Evolutionary conservation across 164 flowering plant species (phyloP).

Genomic region (Cinnamomum chago): DNA sequence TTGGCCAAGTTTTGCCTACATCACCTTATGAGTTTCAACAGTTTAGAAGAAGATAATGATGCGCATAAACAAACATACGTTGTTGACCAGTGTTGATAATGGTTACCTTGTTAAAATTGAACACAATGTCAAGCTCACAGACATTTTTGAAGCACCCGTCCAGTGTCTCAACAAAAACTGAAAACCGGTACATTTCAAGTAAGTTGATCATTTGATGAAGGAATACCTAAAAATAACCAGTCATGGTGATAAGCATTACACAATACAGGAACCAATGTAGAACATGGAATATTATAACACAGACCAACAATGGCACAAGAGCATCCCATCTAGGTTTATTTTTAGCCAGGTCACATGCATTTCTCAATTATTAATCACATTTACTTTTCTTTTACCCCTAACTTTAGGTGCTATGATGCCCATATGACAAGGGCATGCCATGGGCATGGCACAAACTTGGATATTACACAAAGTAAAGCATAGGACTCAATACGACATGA

Average conservation of each 20-base stretch:
- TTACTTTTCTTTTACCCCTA: neutral
- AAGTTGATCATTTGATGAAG: neutral
- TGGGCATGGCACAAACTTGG: too few relatives aligned
- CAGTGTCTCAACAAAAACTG: conserved; percentile 95
- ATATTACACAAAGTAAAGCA: too few relatives aligned
- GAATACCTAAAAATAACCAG: neutral
- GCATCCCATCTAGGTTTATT: neutral
- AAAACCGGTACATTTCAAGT: conserved; percentile 16
- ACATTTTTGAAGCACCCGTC: conserved; percentile 96
- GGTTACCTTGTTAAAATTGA: conserved; percentile 81
- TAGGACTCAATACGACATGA: too few relatives aligned
- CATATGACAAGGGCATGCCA: too few relatives aligned
- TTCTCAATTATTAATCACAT: neutral
- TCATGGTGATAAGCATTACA: too few relatives aligned
- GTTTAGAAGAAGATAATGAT: neutral
- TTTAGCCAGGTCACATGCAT: neutral
- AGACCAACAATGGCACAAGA: neutral
- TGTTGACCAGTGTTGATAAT: conserved; percentile 1
- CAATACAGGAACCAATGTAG: neutral
- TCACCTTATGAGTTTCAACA: neutral
- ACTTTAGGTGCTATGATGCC: neutral
- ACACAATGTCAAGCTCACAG: conserved; percentile 93
- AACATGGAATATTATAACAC: neutral
- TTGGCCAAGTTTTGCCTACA: neutral
- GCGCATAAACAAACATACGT: neutral